phyloP scores from a whole-genome alignment of 2,329 filamentous ascomycete species.

The Diaporthe sp. region DNA sequence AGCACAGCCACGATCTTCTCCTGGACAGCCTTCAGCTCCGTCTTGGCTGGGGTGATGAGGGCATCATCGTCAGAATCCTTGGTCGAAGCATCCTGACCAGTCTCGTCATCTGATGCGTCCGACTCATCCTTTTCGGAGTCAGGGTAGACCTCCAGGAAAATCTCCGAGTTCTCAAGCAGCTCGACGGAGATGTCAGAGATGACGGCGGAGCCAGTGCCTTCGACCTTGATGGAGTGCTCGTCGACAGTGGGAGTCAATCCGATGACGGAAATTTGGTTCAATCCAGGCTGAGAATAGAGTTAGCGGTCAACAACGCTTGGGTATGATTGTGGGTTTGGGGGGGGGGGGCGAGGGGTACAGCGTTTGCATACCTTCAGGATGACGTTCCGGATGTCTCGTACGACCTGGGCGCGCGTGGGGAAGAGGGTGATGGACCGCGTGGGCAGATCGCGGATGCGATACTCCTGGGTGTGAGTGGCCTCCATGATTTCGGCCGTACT shows the following conservation, averaged over 20 bases:
- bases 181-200: slow-evolving; percentile 75
- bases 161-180: slow-evolving; percentile 67
- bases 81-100: slow-evolving; percentile 47
- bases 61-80: slow-evolving; percentile 45
- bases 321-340: background rate
- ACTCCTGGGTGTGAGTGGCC: slow-evolving; percentile 59
- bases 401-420: slow-evolving; percentile 71
- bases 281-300: slow-evolving; percentile 57
- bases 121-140: slow-evolving; percentile 57
- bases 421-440: slow-evolving; percentile 76
- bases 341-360: too few relatives aligned
- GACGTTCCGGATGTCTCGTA: slow-evolving; percentile 71
- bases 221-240: slow-evolving; percentile 71
- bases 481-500: slow-evolving; percentile 52
- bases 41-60: slow-evolving; percentile 1
- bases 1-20: slow-evolving; percentile 50
- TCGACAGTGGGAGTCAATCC: slow-evolving; percentile 68
- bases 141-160: slow-evolving; percentile 68
- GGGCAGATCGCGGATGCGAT: slow-evolving; percentile 68
- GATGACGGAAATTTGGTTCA: slow-evolving; percentile 69
- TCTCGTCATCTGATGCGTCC: slow-evolving; percentile 45
- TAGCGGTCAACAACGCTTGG: background rate
- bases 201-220: slow-evolving; percentile 69
- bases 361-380: slow-evolving; percentile 56
- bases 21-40: slow-evolving; percentile 50